These are phyloP conservation scores for Ophiocordyceps sinensis DNA, from an alignment of 2,329 filamentous ascomycete genomes.

Conservation along the genomic window DNA sequence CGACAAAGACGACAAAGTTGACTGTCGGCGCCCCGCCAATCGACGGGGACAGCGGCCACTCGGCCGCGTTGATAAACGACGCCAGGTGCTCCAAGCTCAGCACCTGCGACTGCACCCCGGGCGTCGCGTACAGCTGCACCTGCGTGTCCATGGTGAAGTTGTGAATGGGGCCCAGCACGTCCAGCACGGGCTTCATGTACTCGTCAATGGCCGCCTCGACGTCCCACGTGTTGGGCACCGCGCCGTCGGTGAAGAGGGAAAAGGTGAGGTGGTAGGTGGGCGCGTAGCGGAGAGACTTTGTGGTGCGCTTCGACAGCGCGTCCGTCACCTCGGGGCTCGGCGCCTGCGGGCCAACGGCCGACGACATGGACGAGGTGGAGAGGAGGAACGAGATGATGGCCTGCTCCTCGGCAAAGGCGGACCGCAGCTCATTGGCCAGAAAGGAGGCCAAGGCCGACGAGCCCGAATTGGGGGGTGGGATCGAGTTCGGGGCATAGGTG, in stretches of 20 bases:
- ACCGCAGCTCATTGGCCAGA: slow-evolving; percentile 63
- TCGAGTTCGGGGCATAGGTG: slow-evolving; percentile 56
- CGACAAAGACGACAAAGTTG: slow-evolving; percentile 89
- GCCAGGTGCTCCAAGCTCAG: slow-evolving; percentile 77
- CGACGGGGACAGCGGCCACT: slow-evolving; percentile 91
- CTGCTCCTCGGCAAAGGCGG: slow-evolving; percentile 77
- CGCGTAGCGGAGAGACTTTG: slow-evolving; percentile 77
- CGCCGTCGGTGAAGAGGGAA: slow-evolving; percentile 75
- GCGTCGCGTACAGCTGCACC: slow-evolving; percentile 80
- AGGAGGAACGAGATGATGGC: slow-evolving; percentile 67
- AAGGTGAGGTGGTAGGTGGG: slow-evolving; percentile 93
- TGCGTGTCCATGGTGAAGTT: slow-evolving; percentile 95
- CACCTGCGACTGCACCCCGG: slow-evolving; percentile 46
- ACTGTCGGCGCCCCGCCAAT: slow-evolving; percentile 88
- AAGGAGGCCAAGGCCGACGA: slow-evolving; percentile 63
- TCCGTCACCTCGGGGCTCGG: slow-evolving; percentile 37
- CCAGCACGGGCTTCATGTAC: slow-evolving; percentile 70
- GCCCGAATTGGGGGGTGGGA: slow-evolving; percentile 51
- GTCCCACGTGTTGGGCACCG: slow-evolving; percentile 76
- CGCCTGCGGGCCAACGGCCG: slow-evolving; percentile 28
- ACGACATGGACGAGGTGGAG: slow-evolving; percentile 40
- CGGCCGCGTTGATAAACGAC: slow-evolving; percentile 92
- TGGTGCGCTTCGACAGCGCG: slow-evolving; percentile 54
- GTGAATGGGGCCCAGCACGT: slow-evolving; percentile 68
- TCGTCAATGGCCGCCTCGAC: slow-evolving; percentile 68